These are phyloP conservation scores for Gaertneriomyces semiglobifer DNA, from an alignment of 192 early-diverging fungal genomes.

Conservation along the genomic window DNA sequence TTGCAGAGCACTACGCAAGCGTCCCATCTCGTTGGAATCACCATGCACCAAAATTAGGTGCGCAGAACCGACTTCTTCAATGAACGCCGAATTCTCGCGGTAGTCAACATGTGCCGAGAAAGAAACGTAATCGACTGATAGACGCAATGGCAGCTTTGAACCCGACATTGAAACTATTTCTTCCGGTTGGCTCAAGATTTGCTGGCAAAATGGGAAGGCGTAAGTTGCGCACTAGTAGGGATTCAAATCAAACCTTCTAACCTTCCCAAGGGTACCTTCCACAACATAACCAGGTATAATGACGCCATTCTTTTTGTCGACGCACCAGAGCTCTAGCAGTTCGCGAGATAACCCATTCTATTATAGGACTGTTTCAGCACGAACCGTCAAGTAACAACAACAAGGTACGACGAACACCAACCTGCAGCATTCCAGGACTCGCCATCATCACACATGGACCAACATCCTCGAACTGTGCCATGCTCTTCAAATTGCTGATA, in stretches of 20 bases:
- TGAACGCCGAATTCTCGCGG: conserved; percentile 92
- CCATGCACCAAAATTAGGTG: conserved; percentile 95
- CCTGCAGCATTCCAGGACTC: conserved; percentile 96
- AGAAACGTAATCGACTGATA: conserved; percentile 90
- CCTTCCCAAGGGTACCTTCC: conserved; percentile 89
- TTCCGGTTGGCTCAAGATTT: conserved; percentile 80
- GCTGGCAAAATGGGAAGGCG: conserved; percentile 1
- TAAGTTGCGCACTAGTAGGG: not conserved
- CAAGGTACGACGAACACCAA: conserved; percentile 13
- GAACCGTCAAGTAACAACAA: conserved; percentile 2
- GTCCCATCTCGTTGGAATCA: conserved; percentile 89
- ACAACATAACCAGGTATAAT: conserved; percentile 97
- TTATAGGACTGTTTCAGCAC: not conserved
- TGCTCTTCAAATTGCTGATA: conserved; percentile 80
- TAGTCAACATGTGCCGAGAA: conserved; percentile 99
- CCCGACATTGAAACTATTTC: conserved; percentile 81
- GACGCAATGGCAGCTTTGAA: conserved; percentile 69
- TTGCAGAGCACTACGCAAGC: conserved; percentile 79
- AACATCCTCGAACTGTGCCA: conserved; percentile 84
- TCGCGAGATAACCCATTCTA: conserved; percentile 86
- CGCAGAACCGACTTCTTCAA: conserved; percentile 88
- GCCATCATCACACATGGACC: conserved; percentile 99
- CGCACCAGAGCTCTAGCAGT: conserved; percentile 93
- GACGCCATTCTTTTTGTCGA: conserved; percentile 85
- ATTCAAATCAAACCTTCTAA: conserved; percentile 23